Percentiles rank a stretch among this genome's conserved stretches.
These are phyloP conservation scores for Sabuloglossum arenarium DNA, from an alignment of 495 filamentous ascomycete species.

Conservation along the genomic window DNA sequence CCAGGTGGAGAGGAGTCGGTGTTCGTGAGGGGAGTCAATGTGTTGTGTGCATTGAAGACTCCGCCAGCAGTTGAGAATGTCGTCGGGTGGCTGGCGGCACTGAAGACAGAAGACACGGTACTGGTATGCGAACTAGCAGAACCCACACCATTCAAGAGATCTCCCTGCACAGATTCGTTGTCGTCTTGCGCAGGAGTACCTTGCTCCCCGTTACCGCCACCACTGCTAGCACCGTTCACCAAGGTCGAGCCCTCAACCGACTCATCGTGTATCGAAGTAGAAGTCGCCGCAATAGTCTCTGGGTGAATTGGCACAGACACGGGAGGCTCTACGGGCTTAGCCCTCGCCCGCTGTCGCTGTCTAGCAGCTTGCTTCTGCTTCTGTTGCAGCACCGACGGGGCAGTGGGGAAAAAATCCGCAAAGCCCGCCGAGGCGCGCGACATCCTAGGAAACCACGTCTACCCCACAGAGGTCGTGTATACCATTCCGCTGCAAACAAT, in stretches of 20 bases:
- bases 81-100: slow-evolving; percentile 18
- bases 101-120: slow-evolving; percentile 43
- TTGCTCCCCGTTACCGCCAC: slow-evolving; percentile 3
- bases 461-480: not conserved
- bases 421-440: slow-evolving; percentile 26
- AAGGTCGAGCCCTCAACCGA: slow-evolving; percentile 1
- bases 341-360: slow-evolving; percentile 21
- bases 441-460: slow-evolving; percentile 9
- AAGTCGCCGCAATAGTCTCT: not conserved
- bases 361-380: slow-evolving; percentile 25
- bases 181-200: slow-evolving; percentile 26
- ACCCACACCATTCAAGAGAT: slow-evolving; percentile 40
- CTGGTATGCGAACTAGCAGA: slow-evolving; percentile 46
- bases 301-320: slow-evolving; percentile 12
- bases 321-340: slow-evolving; percentile 16
- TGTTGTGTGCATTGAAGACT: slow-evolving; percentile 25
- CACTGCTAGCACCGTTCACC: slow-evolving; percentile 1
- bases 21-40: slow-evolving; percentile 57
- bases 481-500: not conserved
- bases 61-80: slow-evolving; percentile 27
- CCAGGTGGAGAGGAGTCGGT: slow-evolving; percentile 51
- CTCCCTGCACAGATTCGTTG: slow-evolving; percentile 33
- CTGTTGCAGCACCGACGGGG: slow-evolving; percentile 44
- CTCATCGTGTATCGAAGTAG: slow-evolving; percentile 1
- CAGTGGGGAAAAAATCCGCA: slow-evolving; percentile 79